Evolutionary conservation across 805 yeast species (phyloP), one percentile per base, ranked within the genome.

Genomic region (Komagataella kurtzmanii): DNA sequence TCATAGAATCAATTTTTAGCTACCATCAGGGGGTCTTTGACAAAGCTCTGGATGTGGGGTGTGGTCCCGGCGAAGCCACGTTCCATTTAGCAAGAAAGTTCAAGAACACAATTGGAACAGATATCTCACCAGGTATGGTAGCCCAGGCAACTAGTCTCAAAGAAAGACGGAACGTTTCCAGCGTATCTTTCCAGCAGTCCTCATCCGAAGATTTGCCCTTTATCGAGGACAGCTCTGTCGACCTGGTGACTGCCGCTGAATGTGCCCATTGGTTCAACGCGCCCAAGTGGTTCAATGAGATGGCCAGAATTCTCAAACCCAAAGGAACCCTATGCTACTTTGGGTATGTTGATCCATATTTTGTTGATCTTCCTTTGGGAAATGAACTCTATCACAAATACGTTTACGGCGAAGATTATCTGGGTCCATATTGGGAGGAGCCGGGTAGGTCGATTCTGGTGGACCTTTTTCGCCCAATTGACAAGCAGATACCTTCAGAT

Each of bases 361-460:
- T 66, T 53, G 66, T 72, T 52, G 72, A 75, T 2, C 65, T 60
- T 55, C 81, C 83, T 0, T 69, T 69, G 46, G 82, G 85, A 1
- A 81, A 84, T 55, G 70, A 72, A 45, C 61, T 83, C 6, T 73
- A 79, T 49, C 58, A 64, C 46, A 65, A 70, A 46, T 64, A 69
- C 49, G 69, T 66, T 5, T 77, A 77, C 55, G 72, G 69, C 24
- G 69, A 67, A 49, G 60, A 64, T 2, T 67, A 60, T 47, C 62
- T 84, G 48, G 90, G 90, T 0, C 80, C 81, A 0, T 79, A 79
- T 61, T 90, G 97, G 97, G 85, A 87, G 58, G 85, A 83, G 57
- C 93, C 95, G 0, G 97, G 97, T 0, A 70, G 95, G 49, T 51
- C 60, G 5, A 66, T 75, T 12, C 64, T 90, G 40, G 67, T 81